phyloP scores from a whole-genome alignment of 2,329 filamentous ascomycete species.

The Clonostachys rosea region DNA sequence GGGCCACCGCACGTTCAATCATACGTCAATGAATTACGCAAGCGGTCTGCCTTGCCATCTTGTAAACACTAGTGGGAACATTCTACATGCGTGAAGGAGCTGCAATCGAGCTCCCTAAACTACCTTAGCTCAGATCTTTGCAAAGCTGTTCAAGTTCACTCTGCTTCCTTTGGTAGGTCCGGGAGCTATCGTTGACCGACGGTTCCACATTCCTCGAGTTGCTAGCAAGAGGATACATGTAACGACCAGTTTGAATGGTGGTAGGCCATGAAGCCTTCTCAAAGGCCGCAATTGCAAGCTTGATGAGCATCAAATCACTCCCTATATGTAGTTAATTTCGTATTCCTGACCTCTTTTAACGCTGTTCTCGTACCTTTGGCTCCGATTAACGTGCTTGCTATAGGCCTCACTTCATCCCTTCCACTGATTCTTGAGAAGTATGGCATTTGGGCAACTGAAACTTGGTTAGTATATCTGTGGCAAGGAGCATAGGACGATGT shows the following conservation, averaged over 20 bases:
- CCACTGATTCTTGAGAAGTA: conserved; percentile 20
- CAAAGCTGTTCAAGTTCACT: not conserved
- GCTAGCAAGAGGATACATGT: not conserved
- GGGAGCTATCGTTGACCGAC: not conserved
- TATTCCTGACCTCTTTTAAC: too few relatives aligned
- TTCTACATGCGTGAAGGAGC: too few relatives aligned
- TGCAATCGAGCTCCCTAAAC: too few relatives aligned
- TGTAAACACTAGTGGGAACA: too few relatives aligned
- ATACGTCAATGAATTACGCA: too few relatives aligned
- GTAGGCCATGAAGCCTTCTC: conserved; percentile 9
- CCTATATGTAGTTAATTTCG: too few relatives aligned
- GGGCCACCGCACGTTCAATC: too few relatives aligned
- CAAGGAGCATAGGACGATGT: not conserved
- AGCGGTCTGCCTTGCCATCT: too few relatives aligned
- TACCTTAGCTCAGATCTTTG: too few relatives aligned
- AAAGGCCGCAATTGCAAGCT: conserved; percentile 18
- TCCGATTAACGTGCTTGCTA: conserved; percentile 21
- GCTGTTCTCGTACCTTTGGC: conserved; percentile 5
- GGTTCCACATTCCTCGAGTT: not conserved
- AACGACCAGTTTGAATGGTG: not conserved
- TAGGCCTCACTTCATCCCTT: conserved; percentile 16
- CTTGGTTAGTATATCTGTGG: not conserved
- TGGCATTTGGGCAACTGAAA: conserved; percentile 18
- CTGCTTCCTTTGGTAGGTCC: not conserved
- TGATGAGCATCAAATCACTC: conserved; percentile 15